These are phyloP conservation scores for Dictyostelium purpureum DNA, from an alignment of 78 protist species.

Conservation along the genomic window DNA sequence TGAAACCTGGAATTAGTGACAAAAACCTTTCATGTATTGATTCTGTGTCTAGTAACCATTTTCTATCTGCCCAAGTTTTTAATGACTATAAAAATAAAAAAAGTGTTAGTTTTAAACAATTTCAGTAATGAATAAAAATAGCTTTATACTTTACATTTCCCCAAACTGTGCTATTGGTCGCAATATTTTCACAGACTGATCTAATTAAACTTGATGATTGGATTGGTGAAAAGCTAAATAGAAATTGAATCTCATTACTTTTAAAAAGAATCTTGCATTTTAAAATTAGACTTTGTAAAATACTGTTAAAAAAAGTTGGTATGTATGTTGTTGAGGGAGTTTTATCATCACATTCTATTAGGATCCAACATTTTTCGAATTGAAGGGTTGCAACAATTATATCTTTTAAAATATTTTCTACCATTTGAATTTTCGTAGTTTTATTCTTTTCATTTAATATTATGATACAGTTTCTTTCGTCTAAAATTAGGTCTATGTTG, in stretches of 20 bases:
- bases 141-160: too few species aligned
- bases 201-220: conserved; percentile 18
- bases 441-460: not conserved
- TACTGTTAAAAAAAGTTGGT: not conserved
- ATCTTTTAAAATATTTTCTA: not conserved
- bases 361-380: conserved; percentile 18
- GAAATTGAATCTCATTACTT: not conserved
- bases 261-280: not conserved
- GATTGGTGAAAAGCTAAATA: conserved; percentile 17
- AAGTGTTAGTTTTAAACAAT: not conserved
- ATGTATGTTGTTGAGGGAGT: not conserved
- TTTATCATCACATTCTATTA: not conserved
- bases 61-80: conserved; percentile 45
- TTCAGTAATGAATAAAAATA: too few species aligned
- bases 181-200: conserved; percentile 35
- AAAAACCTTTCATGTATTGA: conserved; percentile 54
- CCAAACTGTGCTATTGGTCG: conserved; percentile 1
- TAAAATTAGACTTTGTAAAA: not conserved
- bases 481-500: conserved; percentile 6
- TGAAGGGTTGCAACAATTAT: not conserved
- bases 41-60: conserved; percentile 32
- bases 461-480: conserved; percentile 33
- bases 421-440: not conserved
- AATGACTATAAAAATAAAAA: not conserved
- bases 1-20: conserved; percentile 48